Percentiles rank a stretch among this genome's conserved stretches.
phyloP scores from a whole-genome alignment of 305 asterid genomes.

The Plantago coronopus region DNA sequence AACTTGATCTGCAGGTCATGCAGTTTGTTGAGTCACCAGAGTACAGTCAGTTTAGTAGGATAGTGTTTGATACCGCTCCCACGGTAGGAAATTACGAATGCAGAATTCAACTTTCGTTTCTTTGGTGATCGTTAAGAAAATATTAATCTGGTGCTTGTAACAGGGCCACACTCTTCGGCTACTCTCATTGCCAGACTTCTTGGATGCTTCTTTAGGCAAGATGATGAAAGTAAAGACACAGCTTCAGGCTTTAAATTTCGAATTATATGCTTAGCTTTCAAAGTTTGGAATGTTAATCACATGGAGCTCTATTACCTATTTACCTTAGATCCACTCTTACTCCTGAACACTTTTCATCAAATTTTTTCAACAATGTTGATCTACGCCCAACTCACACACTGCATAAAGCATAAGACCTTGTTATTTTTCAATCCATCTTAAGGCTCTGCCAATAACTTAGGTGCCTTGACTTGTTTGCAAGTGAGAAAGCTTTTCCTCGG shows the following conservation, averaged over 20 bases:
- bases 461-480: too few species aligned
- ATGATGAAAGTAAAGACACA: slow-evolving; percentile 49
- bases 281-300: not conserved
- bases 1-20: slow-evolving; percentile 48
- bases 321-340: not conserved
- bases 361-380: not conserved
- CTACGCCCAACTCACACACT: not conserved
- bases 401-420: not conserved
- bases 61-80: slow-evolving; percentile 89
- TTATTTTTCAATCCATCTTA: not conserved
- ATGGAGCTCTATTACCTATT: not conserved
- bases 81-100: slow-evolving; percentile 53
- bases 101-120: slow-evolving; percentile 24
- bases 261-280: too few species aligned
- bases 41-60: slow-evolving; percentile 60
- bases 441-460: too few species aligned
- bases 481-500: too few species aligned
- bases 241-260: not conserved
- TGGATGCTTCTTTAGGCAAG: slow-evolving; percentile 80
- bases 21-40: slow-evolving; percentile 73
- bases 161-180: slow-evolving; percentile 87
- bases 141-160: slow-evolving; percentile 21
- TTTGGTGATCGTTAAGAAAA: slow-evolving; percentile 14
- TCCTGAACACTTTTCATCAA: not conserved
- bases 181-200: slow-evolving; percentile 76